Evolutionary conservation across 2,329 filamentous ascomycete species (phyloP).

Genomic region (Fusarium torreyae): DNA sequence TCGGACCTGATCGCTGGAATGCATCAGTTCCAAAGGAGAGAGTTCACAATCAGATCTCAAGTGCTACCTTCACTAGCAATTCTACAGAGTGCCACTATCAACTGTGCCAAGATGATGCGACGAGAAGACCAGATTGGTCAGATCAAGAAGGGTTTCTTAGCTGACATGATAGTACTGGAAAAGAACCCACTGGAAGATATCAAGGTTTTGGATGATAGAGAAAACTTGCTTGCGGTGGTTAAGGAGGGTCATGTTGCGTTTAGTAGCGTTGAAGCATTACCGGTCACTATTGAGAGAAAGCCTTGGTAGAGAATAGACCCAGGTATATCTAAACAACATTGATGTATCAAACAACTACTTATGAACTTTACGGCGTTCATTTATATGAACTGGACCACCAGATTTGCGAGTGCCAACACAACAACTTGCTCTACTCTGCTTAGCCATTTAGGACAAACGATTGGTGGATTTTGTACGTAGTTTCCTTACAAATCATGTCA

Average conservation of each 20-base stretch:
- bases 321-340: no score
- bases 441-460: no score
- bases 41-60: slow-evolving; percentile 50
- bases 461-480: no score
- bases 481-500: no score
- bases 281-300: background rate
- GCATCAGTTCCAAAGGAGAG: slow-evolving; percentile 50
- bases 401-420: no score
- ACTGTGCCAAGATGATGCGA: slow-evolving; percentile 64
- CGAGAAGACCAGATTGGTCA: slow-evolving; percentile 64
- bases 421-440: no score
- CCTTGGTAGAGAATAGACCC: background rate
- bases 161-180: slow-evolving; percentile 67
- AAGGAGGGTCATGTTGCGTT: slow-evolving; percentile 61
- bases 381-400: no score
- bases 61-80: slow-evolving; percentile 43
- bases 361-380: no score
- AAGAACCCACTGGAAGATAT: slow-evolving; percentile 70
- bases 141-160: slow-evolving; percentile 64
- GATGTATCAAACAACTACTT: no score
- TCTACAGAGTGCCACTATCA: slow-evolving; percentile 56
- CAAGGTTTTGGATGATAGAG: slow-evolving; percentile 62
- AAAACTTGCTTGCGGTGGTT: slow-evolving; percentile 65
- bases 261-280: background rate
- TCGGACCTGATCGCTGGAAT: slow-evolving; percentile 56